Conservation (phyloP, 805 yeast species). For the Teunomyces kruisii region DNA sequence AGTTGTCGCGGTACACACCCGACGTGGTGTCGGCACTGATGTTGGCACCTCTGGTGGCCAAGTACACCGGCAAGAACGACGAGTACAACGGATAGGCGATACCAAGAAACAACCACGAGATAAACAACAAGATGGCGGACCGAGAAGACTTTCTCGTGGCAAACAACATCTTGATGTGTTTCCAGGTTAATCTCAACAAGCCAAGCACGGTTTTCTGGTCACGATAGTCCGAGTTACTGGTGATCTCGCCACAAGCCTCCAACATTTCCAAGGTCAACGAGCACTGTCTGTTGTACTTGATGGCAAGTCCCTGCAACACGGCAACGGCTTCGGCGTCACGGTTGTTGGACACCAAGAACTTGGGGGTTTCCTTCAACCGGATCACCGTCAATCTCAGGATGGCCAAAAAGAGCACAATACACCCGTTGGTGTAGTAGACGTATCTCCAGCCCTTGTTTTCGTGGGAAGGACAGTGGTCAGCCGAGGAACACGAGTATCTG, state of each 20-base stretch:
- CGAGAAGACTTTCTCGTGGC: constrained; percentile 8
- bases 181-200: constrained; percentile 4
- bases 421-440: constrained; percentile 45
- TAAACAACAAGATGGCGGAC: constrained; percentile 10
- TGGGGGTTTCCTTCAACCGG: constrained; percentile 55
- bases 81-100: constrained; percentile 55
- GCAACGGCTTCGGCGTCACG: constrained; percentile 50
- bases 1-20: constrained; percentile 48
- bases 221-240: constrained; percentile 19
- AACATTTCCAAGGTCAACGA: constrained; percentile 24
- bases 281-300: constrained; percentile 14
- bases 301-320: constrained; percentile 45
- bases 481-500: constrained; percentile 43
- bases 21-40: constrained; percentile 38
- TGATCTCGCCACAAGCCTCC: constrained; percentile 18
- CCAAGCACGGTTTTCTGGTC: constrained; percentile 8
- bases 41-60: constrained; percentile 44
- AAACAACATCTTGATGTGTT: constrained; percentile 13
- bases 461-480: constrained; percentile 43
- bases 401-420: constrained; percentile 43
- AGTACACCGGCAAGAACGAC: constrained; percentile 49
- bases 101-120: constrained; percentile 43
- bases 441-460: constrained; percentile 65
- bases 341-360: constrained; percentile 52
- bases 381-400: constrained; percentile 31